Evolutionary conservation across 2,329 filamentous ascomycete genomes (phyloP), one percentile per base, ranked within the genome.

Genomic region (Venturia pyrina): DNA sequence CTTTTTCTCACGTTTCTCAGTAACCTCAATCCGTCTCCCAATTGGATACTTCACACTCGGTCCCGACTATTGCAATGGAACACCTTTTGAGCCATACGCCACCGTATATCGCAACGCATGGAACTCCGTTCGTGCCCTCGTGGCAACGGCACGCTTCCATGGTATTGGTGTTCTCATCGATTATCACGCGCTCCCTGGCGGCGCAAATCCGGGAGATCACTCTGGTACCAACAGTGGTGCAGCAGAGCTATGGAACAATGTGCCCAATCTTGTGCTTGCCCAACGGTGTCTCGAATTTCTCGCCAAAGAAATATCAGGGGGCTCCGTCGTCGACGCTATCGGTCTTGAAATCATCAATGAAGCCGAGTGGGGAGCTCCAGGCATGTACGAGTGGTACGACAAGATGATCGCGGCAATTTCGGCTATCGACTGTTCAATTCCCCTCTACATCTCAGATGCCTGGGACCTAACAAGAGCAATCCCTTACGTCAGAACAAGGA

Each of bases 261-360:
- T 69, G 2, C 71, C 71, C 13, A 77, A 83, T 68, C 78, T 80
- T 24, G 73, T 78, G 15, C 73, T 82, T 6, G 80, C 79, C 1
- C 77, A 77, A n/a, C 74, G 77, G 28, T 82, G 80, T 66, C 70
- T 82, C 8, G 74, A 78, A 46, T 84, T 83, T 69, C 77, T 87
- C 46, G 80, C 81, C 1, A 73, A 78, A 37, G 78, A 85, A 69
- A 59, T 59, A 17, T 59, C 53, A 17, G 32, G 53, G 32, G 53
- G 53, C 53, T 59, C 53, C 5, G 75, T 80, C 7, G 71, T 69
- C 10, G 71, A 70, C 21, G 76, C 82, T 66, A 74, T 81, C 21
- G 85, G 85, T 0, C 72, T 87, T n/a, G 83, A 86, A 71, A 70
- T 87, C 28, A 79, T 81, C 65, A 87, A 87, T 65, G 84, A 86